Evolutionary conservation across 192 early-diverging fungal genomes (phyloP).

Genomic region (Coemansia aciculifera): DNA sequence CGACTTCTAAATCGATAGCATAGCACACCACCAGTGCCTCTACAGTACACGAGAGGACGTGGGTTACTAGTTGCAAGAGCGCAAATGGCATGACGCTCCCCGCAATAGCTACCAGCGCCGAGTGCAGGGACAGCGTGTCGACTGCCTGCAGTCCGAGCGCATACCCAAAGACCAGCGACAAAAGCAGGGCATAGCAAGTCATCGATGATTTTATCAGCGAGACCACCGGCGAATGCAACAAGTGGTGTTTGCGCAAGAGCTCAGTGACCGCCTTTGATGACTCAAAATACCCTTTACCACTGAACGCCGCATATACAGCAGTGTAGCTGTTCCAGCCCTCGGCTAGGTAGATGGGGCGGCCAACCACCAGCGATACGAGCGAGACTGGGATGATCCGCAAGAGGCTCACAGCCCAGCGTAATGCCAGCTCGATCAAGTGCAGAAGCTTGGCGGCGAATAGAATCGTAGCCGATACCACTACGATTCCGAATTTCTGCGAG

Average conservation of each 20-base stretch:
- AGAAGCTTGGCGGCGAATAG: conserved; percentile 33
- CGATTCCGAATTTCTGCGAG: conserved; percentile 40
- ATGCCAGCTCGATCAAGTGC: conserved; percentile 32
- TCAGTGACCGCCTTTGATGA: conserved; percentile 27
- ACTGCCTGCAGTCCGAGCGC: conserved; percentile 33
- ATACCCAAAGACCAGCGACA: conserved; percentile 43
- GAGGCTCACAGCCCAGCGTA: conserved; percentile 37
- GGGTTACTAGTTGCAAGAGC: conserved; percentile 44
- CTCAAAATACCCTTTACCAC: conserved; percentile 43
- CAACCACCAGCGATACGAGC: conserved; percentile 33
- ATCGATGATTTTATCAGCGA: conserved; percentile 49
- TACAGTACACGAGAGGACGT: conserved; percentile 45
- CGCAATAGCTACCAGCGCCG: conserved; percentile 31
- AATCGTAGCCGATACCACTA: conserved; percentile 35
- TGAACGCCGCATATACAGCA: conserved; percentile 45
- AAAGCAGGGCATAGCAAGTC: conserved; percentile 43
- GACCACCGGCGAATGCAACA: conserved; percentile 49
- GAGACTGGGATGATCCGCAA: conserved; percentile 34
- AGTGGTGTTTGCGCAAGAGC: conserved; percentile 34
- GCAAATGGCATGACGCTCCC: conserved; percentile 46
- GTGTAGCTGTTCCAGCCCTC: conserved; percentile 44
- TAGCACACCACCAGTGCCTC: conserved; percentile 51
- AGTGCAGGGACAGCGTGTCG: conserved; percentile 19
- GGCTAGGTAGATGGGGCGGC: conserved; percentile 32
- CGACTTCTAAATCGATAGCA: conserved; percentile 47